Percentiles rank a stretch among this genome's conserved stretches.
These are phyloP conservation scores for Rehmannia glutinosa DNA, from an alignment of 257 asterid genomes.

Conservation along the genomic window DNA sequence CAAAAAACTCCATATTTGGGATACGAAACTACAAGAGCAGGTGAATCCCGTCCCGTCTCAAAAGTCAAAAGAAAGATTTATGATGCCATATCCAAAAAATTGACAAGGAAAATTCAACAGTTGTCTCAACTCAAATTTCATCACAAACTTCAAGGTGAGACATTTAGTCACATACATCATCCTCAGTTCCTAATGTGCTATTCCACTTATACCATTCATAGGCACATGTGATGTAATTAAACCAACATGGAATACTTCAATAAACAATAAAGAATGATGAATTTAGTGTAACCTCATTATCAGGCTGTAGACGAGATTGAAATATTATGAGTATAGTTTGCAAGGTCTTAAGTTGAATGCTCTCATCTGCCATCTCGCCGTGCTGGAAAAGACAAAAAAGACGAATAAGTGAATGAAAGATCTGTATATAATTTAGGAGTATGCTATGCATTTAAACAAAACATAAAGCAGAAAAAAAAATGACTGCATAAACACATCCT, in stretches of 20 bases:
- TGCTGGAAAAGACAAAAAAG: constrained; percentile 50
- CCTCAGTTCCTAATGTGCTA: not conserved
- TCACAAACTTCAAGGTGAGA: constrained; percentile 3
- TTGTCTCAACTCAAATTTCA: not conserved
- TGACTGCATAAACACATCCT: not conserved
- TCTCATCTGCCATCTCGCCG: constrained; percentile 94
- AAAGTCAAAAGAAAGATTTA: not conserved
- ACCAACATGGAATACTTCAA: constrained; percentile 14
- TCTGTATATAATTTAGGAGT: not conserved
- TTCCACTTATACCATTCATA: constrained; percentile 18
- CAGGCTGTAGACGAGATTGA: constrained; percentile 90
- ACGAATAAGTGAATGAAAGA: constrained; percentile 4
- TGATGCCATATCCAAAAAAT: constrained; percentile 4
- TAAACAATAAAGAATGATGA: constrained; percentile 1
- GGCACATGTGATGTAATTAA: not conserved
- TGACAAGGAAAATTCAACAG: not conserved
- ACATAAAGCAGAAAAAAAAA: not conserved
- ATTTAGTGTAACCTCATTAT: constrained; percentile 66
- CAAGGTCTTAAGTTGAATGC: constrained; percentile 85
- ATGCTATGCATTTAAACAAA: not conserved
- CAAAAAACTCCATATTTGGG: not conserved
- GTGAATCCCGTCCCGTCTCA: not conserved
- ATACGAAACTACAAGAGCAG: constrained; percentile 2
- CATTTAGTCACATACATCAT: not conserved
- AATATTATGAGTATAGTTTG: constrained; percentile 88